Base-by-base conservation (phyloP, 2,329 filamentous ascomycete genomes). In the Bertia moriformis region DNA sequence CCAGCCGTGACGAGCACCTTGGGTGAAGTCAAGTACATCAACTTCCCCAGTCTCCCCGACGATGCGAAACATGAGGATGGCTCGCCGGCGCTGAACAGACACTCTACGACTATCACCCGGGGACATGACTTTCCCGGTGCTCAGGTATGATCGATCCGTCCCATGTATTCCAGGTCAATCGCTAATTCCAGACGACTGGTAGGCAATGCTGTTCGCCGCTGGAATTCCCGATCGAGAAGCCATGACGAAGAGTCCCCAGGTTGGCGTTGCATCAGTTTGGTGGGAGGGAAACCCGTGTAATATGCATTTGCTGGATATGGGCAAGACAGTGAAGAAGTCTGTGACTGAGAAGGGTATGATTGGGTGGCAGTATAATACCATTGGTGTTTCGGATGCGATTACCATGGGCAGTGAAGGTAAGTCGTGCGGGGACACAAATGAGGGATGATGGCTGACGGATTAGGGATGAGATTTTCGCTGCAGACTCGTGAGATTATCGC, bases 241-340 rank as follows among this genome's bases (percentile, higher is more conserved):
- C 17, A 78, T 82, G 70, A 71, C 73, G 48, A 77, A 63, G 19
- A 69, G 68, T 44, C 75, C 77, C 4, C 77, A 82, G 46, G 73
- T 82, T 19, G 77, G 77, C 40, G 65, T 82, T 49, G 74, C 75
- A 7, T 74, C 70, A 20, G 73, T 81, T 5, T 82, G 76, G 76
- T 82, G 76, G 76, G 77, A 81, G 56, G 77, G 77, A 24, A 81
- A 81, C 51, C 73, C 77, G 18, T 82, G 77, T 62, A 81, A 81
- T 17, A 35, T 35, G 32, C 32, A 35, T 63, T 63, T 82, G 48
- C 60, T 80, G 42, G 74, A 78, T 47, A 58, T 82, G 40, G 76
- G 67, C 13, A 79, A 77, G 49, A 73, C 71, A 17, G 69, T 73
- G 45, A 81, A 81, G 55, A 68, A 70, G 48, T 63, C 71, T 14